Evolutionary conservation across 2,329 filamentous ascomycete species (phyloP), one percentile per base, ranked within the genome.

Genomic region (Nemania diffusa): DNA sequence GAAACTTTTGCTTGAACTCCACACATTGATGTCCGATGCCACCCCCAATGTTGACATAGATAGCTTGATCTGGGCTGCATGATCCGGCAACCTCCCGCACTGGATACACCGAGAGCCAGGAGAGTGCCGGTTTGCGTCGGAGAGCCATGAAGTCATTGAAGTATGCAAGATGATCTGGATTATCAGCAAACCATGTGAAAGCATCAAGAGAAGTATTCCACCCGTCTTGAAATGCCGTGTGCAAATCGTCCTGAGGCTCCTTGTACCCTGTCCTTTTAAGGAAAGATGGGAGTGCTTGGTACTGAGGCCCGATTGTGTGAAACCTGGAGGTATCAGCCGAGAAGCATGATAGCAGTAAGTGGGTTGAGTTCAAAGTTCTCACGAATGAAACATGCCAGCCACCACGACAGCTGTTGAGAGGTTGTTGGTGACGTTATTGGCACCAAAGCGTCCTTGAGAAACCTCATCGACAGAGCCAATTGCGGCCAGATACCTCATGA

Each of bases 101-200:
- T 11, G 73, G 73, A 51, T 73, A 74, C 20, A 73, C 70, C 0
- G 50, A 29, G 2, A 76, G 61, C 73, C 73, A 75, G 0, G 71
- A 68, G 7, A 62, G 22, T 5, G 69, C 53, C 5, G 68, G 51
- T 27, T 68, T 22, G 5, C 70, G 68, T 1, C 70, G 69, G 17
- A 70, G 29, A 8, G 70, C 69, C 72, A 74, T 74, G 64, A 67
- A 73, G 13, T 61, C 40, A 27, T 74, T 69, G 69, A 76, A 74
- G 52, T 71, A 32, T 2, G 11, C 27, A 32, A 74, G 51, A 1
- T 70, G 11, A 17, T 63, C 57, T 0, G 71, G 70, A 34, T 72
- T 65, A 3, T 67, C 27, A 3, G 15, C 24, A 15, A 73, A 62
- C 67, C 64, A 72, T 15, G 57, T 22, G 50, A 67, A 72, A 4